A percentile compares a stretch with the other conserved stretches of the same genome.
Conservation (phyloP, 495 filamentous ascomycete species). For the Penicillium coffeae region DNA sequence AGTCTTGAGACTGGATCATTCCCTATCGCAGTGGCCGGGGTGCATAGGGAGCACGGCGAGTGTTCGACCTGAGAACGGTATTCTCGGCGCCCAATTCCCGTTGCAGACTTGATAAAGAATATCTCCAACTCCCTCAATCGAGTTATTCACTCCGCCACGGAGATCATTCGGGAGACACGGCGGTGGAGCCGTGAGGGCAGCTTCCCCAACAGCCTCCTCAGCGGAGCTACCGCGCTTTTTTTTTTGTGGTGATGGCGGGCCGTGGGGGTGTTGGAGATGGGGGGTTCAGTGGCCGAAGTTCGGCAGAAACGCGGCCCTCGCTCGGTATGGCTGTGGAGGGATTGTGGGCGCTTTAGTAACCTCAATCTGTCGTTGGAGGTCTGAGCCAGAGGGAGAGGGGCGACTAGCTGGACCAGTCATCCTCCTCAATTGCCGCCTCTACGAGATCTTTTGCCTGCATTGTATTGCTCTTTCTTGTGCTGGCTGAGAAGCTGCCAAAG, state of each 20-base stretch:
- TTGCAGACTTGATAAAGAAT: neutral
- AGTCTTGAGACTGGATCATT: no score
- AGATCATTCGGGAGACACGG: neutral
- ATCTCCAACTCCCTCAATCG: conserved; percentile 6
- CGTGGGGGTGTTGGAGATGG: conserved; percentile 17
- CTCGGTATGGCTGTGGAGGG: conserved; percentile 4
- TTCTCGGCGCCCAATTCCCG: neutral
- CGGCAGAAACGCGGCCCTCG: conserved; percentile 15
- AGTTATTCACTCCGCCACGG: conserved; percentile 5
- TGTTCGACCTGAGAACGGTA: neutral
- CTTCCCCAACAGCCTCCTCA: conserved; percentile 24
- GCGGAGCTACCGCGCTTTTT: conserved; percentile 3
- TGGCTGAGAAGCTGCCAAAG: neutral
- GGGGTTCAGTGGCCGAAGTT: conserved; percentile 10
- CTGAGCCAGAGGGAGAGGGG: no score
- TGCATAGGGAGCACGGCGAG: neutral
- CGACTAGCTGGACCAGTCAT: neutral
- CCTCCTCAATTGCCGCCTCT: neutral
- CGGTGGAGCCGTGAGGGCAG: conserved; percentile 13
- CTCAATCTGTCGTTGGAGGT: no score
- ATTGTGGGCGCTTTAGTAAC: conserved; percentile 3
- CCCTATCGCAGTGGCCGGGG: neutral
- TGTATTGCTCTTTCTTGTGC: neutral
- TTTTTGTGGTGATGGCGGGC: conserved; percentile 10
- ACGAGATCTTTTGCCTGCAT: neutral